phyloP scores from a whole-genome alignment of 257 asterid species.

The Ajuga chamaepitys region DNA sequence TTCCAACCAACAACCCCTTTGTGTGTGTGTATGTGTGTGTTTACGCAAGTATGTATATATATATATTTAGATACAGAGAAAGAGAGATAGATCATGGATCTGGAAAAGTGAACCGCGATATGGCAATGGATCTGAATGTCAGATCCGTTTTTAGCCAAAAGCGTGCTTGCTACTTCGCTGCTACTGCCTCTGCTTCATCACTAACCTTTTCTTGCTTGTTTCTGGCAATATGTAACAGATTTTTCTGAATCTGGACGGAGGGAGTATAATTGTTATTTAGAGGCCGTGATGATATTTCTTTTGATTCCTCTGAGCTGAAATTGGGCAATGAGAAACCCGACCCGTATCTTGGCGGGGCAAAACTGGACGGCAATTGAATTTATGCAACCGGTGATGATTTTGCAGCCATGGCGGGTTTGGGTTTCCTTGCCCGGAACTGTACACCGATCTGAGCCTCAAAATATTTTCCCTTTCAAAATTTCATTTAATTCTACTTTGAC shows the following conservation, averaged over 20 bases:
- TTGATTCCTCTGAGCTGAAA: neutral
- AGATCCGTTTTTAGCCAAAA: neutral
- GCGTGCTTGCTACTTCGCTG: neutral
- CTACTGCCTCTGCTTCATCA: neutral
- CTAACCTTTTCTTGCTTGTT: neutral
- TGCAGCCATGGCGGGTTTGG: constrained; percentile 1
- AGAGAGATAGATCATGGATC: neutral
- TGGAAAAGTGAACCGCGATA: neutral
- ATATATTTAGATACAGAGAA: too few species aligned
- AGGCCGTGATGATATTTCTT: neutral
- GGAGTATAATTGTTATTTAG: neutral
- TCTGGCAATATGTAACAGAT: too few species aligned
- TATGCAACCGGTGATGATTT: neutral
- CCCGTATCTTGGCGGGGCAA: neutral
- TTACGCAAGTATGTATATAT: neutral
- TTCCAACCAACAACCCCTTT: neutral
- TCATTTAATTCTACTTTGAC: too few species aligned
- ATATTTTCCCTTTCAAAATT: too few species aligned
- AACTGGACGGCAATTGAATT: neutral
- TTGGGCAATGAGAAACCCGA: neutral
- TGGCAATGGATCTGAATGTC: neutral
- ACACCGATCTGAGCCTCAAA: constrained; percentile 12
- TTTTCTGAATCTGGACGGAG: too few species aligned
- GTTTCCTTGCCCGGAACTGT: neutral
- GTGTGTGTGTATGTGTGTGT: neutral